Evolutionary conservation across 1,284 basidiomycete species (phyloP), one percentile per base, ranked within the genome.

Genomic region (Cystobasidiaceae sp.): DNA sequence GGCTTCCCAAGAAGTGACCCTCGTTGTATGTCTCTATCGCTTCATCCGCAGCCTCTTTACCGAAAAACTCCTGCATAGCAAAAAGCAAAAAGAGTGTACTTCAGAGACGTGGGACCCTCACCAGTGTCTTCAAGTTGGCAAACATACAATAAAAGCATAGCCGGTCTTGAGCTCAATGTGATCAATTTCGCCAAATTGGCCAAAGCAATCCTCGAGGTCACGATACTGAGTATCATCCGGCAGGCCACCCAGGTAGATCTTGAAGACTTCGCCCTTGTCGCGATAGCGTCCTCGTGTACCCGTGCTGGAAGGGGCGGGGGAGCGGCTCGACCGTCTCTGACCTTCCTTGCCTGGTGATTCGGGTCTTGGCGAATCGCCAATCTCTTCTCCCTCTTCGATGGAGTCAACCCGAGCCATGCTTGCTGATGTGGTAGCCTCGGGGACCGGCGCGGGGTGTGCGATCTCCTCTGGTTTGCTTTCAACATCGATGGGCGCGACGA

Each of bases 171-270:
- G 57, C 39, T 69, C 66, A 33, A 48, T 52, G 60, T 70, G 71
- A n/a, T 52, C 61, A 58, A 72, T 69, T 2, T 68, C 65, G 2
- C 73, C 73, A 21, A 74, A 67, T 50, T 72, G 70, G 2, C 73
- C 71, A 50, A 74, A 74, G 67, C 73, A 74, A 41, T 73, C 70
- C 37, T 72, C 59, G 13, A 74, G 50, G 19, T 74, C 73, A 4
- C 55, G 67, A 17, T 68, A 60, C 27, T 71, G 70, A 21, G 73
- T 71, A 13, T 60, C 49, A 11, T 72, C 70, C 5, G 73, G 73
- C 17, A 74, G 33, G 28, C 70, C 70, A 17, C 72, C 72, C 15
- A 74, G 70, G 67, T 71, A 74, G 34, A 74, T 67, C 61, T 73
- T 73, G 43, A 60, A 44, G 21, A 50, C 48, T n/a, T 60, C 44